A percentile compares a stretch with the other conserved stretches of the same genome.
Conservation (phyloP, 1,284 basidiomycete genomes). For the Cutaneotrichosporon sp. region DNA sequence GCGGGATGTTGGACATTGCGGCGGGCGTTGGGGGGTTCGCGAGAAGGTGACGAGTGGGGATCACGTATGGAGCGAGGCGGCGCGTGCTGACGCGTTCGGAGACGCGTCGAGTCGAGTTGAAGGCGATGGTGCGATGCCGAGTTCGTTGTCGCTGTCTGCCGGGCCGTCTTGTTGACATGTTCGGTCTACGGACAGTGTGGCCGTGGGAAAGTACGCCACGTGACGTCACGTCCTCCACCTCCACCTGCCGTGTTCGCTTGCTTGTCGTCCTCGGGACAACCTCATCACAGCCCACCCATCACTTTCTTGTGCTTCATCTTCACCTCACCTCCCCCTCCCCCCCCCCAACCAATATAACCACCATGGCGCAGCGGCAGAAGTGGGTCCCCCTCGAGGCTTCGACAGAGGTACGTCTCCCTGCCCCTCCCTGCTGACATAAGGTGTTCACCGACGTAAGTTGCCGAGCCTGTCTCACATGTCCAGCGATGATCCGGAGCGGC, state of each 20-base stretch:
- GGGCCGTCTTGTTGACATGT: slow-evolving; percentile 17
- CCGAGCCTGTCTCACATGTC: not conserved
- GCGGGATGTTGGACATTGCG: slow-evolving; percentile 29
- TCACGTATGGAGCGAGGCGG: too few species aligned
- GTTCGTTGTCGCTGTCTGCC: not conserved
- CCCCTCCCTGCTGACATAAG: slow-evolving; percentile 22
- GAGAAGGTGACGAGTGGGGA: not conserved
- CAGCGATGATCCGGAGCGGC: not conserved
- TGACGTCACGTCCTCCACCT: not conserved
- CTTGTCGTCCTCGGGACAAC: not conserved
- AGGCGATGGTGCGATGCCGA: not conserved
- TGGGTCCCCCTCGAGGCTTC: slow-evolving; percentile 80
- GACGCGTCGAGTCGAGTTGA: not conserved
- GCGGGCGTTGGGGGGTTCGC: not conserved
- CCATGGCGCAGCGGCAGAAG: slow-evolving; percentile 35
- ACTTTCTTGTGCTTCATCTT: too few species aligned
- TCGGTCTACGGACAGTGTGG: not conserved
- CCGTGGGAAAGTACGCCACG: slow-evolving; percentile 17
- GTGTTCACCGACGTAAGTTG: slow-evolving; percentile 52
- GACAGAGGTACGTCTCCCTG: slow-evolving; percentile 61
- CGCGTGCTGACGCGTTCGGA: not conserved
- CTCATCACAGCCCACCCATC: not conserved
- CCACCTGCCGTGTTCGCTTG: not conserved
- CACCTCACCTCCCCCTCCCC: not conserved
- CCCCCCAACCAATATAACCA: not conserved